Evolutionary conservation across 164 flowering plant species (phyloP).

Genomic region (Aristolochia fimbriata): DNA sequence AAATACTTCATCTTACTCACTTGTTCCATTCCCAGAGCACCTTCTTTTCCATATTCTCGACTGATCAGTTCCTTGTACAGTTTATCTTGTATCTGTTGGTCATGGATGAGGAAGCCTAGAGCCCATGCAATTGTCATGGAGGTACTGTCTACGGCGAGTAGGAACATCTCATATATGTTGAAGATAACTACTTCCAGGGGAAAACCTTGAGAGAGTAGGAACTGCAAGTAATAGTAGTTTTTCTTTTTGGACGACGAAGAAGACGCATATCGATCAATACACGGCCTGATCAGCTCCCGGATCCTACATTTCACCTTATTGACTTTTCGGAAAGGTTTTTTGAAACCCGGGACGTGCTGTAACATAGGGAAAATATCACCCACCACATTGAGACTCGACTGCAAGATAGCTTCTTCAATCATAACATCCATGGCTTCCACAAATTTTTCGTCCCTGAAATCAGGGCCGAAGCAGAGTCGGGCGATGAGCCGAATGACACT

Average conservation of each 20-base stretch:
- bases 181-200: slow-evolving; percentile 3
- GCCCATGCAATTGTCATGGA: slow-evolving; percentile 13
- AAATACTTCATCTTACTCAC: slow-evolving; percentile 9
- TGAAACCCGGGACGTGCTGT: slow-evolving; percentile 6
- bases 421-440: slow-evolving; percentile 6
- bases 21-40: too few relatives aligned
- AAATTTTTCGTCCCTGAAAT: too few relatives aligned
- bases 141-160: slow-evolving; percentile 13
- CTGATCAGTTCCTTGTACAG: too few relatives aligned
- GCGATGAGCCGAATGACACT: background rate
- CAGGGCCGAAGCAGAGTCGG: slow-evolving; percentile 8
- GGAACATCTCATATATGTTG: slow-evolving; percentile 9
- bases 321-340: slow-evolving; percentile 2
- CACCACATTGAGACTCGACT: background rate
- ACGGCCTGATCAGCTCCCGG: slow-evolving; percentile 5
- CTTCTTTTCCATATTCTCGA: too few relatives aligned
- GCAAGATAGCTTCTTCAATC: slow-evolving; percentile 4
- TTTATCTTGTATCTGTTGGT: too few relatives aligned
- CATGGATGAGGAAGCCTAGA: slow-evolving; percentile 7
- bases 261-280: background rate
- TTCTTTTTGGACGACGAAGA: background rate
- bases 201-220: slow-evolving; percentile 5
- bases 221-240: slow-evolving; percentile 7
- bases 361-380: slow-evolving; percentile 1
- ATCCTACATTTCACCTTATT: slow-evolving; percentile 3